Evolutionary conservation across 2,329 filamentous ascomycete genomes (phyloP), one percentile per base, ranked within the genome.

Genomic region (Orbilia blumenaviensis): DNA sequence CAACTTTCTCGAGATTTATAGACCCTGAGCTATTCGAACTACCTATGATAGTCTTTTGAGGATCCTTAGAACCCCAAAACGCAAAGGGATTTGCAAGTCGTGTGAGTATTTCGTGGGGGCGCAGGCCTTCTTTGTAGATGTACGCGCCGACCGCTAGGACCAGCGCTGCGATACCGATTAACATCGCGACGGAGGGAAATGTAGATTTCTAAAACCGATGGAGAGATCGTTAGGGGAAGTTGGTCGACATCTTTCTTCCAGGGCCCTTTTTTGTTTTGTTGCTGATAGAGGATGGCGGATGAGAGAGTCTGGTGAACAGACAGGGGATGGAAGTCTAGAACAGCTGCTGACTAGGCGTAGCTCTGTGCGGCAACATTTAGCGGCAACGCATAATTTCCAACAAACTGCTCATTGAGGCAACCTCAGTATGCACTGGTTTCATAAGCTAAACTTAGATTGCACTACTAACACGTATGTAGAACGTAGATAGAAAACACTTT

Each of bases 161-260:
- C 9, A 75, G 63, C 18, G 71, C 71, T 2, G 71, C 56, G 36
- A 75, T 48, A 21, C 71, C 71, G 44, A 75, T 68, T 10, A 63
- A 27, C 71, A 75, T 75, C 29, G 56, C 38, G 12, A 23, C 18
- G 16, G 12, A 18, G 21, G 32, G 2, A 52, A 32, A 34, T 18
- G 12, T 44, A n/a, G 42, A 12, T 23, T 3, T 34, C 14, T 46
- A 32, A 56, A 52, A 29, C 34, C 46, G 21, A 52, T 25, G 21
- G 1, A 5, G 21, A 1, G 61, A 29, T 54, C 21, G 64, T 68
- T 42, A 75, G 16, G 71, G 71, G 56, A 67, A 74, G 44, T 67
- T 74, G 18, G 69, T 74, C 52, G 69, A 74, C 69, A 74, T 74
- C 12, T 60, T 74, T n/a, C n/a, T n/a, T n/a, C n/a, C n/a, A n/a